Evolutionary conservation across 768 basidiomycete species (phyloP), one percentile per base, ranked within the genome.

Genomic region (Rhizopogon sp.): DNA sequence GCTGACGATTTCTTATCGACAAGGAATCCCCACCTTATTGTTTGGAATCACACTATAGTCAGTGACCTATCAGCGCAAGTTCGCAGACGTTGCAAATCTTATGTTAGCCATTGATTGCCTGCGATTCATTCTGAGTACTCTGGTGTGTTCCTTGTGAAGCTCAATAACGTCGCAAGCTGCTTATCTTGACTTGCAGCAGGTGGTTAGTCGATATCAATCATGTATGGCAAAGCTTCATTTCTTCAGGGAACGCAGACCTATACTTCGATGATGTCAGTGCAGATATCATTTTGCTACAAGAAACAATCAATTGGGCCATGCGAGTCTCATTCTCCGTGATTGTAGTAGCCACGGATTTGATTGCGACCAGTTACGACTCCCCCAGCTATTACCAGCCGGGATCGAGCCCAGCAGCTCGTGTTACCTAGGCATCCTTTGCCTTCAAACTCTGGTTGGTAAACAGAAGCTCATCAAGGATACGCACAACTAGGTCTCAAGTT

Each of bases 291-390:
- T 59, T 56, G 44, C 22, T 50, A n/a, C 13, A 40, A 25, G 22
- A 59, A 49, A 57, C 56, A 13, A 43, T 28, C 11, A 40, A 56
- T 25, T 60, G 58, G 56, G 52, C 57, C 8, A 43, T 51, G 4
- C 4, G 25, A 25, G 25, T 25, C n/a, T 57, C 58, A 11, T 60
- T 57, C 28, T 60, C 39, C 33, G 39, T 45, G 11, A 31, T 49
- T 6, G 52, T 56, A 16, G 40, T 59, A 9, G 56, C 46, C 5
- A 59, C 58, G 8, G 57, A 59, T 51, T 7, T 59, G 2, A 49
- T 56, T 39, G 51, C 39, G 29, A 50, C 58, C 33, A 50, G 58
- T 60, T 42, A 13, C 35, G 13, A 37, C 13, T 4, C 5, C 13
- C 5, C 13, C 35, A 37, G 25, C 35, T 41, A 28, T 52, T 52